Conservation (phyloP, 1,139 yeast species). For the Pneumocystis carinii region DNA sequence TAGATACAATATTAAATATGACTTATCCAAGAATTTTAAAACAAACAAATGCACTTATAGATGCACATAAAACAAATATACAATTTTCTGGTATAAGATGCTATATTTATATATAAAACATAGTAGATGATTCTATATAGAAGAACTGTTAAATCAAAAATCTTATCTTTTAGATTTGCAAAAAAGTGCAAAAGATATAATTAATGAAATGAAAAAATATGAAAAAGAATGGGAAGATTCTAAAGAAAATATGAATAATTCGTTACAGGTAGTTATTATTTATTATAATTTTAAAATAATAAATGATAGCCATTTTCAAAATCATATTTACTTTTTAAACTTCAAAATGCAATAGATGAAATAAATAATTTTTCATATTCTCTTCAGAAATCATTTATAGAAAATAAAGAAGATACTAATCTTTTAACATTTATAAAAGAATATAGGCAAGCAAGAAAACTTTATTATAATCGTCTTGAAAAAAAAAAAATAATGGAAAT, state of each 20-base stretch:
- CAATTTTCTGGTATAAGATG: background rate
- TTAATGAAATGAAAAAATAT: background rate
- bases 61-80: background rate
- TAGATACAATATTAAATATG: background rate
- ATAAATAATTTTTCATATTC: background rate
- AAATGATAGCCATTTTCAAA: background rate
- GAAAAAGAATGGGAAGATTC: background rate
- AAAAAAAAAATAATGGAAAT: background rate
- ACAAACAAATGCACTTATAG: background rate
- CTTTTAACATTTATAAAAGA: background rate
- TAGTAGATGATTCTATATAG: background rate
- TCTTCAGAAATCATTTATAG: background rate
- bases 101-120: background rate
- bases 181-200: background rate
- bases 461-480: background rate
- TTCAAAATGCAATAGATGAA: background rate
- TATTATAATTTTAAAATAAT: background rate
- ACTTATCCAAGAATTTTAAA: background rate
- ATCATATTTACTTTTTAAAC: background rate
- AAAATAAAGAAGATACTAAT: background rate
- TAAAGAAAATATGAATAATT: background rate
- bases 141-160: background rate
- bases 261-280: background rate
- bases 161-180: background rate
- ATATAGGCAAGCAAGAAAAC: background rate